These are phyloP conservation scores for Pythium dissotocum DNA, from an alignment of 352 stramenopile genomes.

Conservation along the genomic window DNA sequence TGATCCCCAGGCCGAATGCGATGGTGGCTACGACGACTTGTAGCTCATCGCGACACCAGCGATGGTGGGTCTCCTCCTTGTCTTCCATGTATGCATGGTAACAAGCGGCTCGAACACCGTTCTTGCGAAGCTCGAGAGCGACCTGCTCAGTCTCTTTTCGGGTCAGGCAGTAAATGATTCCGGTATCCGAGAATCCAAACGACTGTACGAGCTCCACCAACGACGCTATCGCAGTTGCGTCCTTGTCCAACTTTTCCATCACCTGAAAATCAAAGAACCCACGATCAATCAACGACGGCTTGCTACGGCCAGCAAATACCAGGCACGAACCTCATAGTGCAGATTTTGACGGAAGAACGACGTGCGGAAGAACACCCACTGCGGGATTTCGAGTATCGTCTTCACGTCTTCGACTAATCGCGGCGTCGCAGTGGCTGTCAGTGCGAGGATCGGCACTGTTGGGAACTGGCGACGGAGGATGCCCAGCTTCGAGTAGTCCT, in stretches of 20 bases:
- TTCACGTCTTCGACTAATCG: slow-evolving; percentile 75
- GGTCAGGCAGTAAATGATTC: slow-evolving; percentile 93
- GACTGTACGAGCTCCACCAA: slow-evolving; percentile 82
- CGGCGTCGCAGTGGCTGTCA: slow-evolving; percentile 88
- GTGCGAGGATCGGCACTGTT: slow-evolving; percentile 86
- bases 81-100: slow-evolving; percentile 89
- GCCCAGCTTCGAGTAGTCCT: slow-evolving; percentile 93
- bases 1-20: slow-evolving; percentile 94
- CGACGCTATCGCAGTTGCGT: slow-evolving; percentile 47
- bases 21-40: slow-evolving; percentile 94
- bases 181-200: slow-evolving; percentile 52
- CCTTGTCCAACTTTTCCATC: slow-evolving; percentile 47
- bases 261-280: slow-evolving; percentile 33
- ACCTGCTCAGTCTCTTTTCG: slow-evolving; percentile 92
- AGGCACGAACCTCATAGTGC: slow-evolving; percentile 73
- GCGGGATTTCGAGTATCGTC: slow-evolving; percentile 68
- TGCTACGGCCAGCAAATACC: neutral
- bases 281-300: slow-evolving; percentile 2
- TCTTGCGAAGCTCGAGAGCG: slow-evolving; percentile 61
- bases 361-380: slow-evolving; percentile 86
- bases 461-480: slow-evolving; percentile 91
- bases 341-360: slow-evolving; percentile 92
- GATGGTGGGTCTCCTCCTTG: slow-evolving; percentile 65
- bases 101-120: slow-evolving; percentile 75
- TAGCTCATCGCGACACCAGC: slow-evolving; percentile 52